Evolutionary conservation across 306 rosid genomes (phyloP).

Genomic region (Quercus suber): DNA sequence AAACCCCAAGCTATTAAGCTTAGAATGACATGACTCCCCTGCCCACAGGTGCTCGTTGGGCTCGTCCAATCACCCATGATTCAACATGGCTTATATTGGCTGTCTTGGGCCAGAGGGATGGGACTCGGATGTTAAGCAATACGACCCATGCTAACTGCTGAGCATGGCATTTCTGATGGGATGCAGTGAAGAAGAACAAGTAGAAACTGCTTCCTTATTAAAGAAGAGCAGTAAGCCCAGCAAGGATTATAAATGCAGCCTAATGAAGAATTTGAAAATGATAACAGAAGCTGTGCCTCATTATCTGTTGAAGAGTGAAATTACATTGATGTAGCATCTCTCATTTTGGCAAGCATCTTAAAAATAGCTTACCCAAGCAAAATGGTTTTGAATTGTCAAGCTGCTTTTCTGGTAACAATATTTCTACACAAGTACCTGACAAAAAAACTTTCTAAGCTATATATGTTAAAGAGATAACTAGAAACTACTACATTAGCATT

Average conservation of each 20-base stretch:
- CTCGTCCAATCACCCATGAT: no score
- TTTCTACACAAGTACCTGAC: background rate
- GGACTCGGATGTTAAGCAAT: no score
- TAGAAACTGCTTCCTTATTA: no score
- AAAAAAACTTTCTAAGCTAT: constrained; percentile 6
- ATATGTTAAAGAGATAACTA: background rate
- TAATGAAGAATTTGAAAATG: background rate
- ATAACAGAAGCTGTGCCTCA: background rate
- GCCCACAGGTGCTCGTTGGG: no score
- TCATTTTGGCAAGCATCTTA: background rate
- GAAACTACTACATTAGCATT: background rate
- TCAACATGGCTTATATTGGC: no score
- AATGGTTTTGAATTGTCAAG: background rate
- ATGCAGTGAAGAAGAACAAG: no score
- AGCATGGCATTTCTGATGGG: no score
- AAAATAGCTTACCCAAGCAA: background rate
- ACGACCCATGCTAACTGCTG: no score
- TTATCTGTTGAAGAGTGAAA: background rate
- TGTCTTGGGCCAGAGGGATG: no score
- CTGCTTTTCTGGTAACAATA: background rate
- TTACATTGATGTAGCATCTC: background rate
- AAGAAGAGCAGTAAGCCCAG: no score
- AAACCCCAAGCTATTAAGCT: no score
- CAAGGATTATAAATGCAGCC: background rate
- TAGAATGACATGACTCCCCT: no score